Base-by-base conservation (phyloP, 768 basidiomycete genomes). In the Mycena maculata region DNA sequence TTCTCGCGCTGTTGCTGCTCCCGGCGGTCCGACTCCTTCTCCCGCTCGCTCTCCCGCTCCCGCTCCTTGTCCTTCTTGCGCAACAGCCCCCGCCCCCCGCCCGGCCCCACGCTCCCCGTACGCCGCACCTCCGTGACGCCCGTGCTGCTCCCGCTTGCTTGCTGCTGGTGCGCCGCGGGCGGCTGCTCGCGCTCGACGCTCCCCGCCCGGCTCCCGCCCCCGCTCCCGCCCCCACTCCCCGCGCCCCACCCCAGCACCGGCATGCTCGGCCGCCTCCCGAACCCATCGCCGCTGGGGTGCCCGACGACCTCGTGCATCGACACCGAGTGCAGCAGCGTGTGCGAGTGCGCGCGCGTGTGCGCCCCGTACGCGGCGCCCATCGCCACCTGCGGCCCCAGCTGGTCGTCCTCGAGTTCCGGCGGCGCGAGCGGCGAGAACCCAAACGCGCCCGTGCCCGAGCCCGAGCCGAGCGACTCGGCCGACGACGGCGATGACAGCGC, bases 401-500 rank as follows among this genome's bases (percentile, higher is more conserved):
- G 31, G 30, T 68, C 67, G 15, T 59, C 56, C 20, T 52, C 64
- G 31, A 58, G 31, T 33, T 52, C 59, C 3, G 60, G 42, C 38
- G 36, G 47, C 5, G 50, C 68, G 3, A 62, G 61, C 0, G 76
- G 74, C 6, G 79, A 78, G 47, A 79, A 67, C 27, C 69, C 71
- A 47, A 69, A 76, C 27, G 45, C 65, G 39, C 33, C 33, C n/a
- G n/a, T n/a, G n/a, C n/a, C n/a, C n/a, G n/a, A n/a, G 33, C 33
- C 33, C 33, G n/a, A n/a, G n/a, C 54, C 70, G 13, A 80, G 52
- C 13, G 78, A 79, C 62, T 79, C 79, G 15, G 74, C 76, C 4
- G 81, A 80, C 8, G 79, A 80, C 0, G 76, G 76, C 16, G 80
- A 80, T 11, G 75, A 76, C 1, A 78, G 78, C 9, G 76, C 47